A percentile compares a stretch with the other conserved stretches of the same genome.
Conservation (phyloP, 2,329 filamentous ascomycete species). For the Alternaria triticimaculans region DNA sequence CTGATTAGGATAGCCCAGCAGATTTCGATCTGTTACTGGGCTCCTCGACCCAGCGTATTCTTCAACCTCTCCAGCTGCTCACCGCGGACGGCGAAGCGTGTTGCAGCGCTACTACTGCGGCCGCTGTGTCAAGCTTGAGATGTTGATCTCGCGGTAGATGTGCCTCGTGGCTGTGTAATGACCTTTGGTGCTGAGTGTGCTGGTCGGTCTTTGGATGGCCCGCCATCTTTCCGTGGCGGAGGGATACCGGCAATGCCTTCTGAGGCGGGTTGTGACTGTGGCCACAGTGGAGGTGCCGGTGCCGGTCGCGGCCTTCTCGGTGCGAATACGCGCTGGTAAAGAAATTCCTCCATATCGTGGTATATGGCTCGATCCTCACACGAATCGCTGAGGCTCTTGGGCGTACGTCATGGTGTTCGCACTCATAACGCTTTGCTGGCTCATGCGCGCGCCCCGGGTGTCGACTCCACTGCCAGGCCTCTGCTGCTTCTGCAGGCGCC, state of each 20-base stretch:
- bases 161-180: not conserved
- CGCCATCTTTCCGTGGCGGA: not conserved
- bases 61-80: not conserved
- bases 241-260: not conserved
- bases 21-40: not conserved
- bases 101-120: not conserved
- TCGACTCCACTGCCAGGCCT: not conserved
- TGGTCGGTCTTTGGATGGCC: not conserved
- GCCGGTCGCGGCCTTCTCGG: not conserved
- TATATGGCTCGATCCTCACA: constrained; percentile 12
- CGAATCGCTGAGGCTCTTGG: constrained; percentile 34
- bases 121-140: not conserved
- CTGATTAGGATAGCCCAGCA: not conserved
- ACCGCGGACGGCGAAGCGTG: not conserved
- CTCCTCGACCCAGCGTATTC: not conserved
- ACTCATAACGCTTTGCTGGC: constrained; percentile 25
- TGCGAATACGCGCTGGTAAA: not conserved
- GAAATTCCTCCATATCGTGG: not conserved
- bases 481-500: constrained; percentile 7
- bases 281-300: not conserved
- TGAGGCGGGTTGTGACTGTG: not conserved
- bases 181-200: not conserved
- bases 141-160: not conserved
- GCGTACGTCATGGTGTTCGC: constrained; percentile 17
- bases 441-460: constrained; percentile 14